Percentiles rank a stretch among this genome's conserved stretches.
Evolutionary conservation across 306 rosid species (phyloP).

Genomic region (Styphnolobium japonicum): DNA sequence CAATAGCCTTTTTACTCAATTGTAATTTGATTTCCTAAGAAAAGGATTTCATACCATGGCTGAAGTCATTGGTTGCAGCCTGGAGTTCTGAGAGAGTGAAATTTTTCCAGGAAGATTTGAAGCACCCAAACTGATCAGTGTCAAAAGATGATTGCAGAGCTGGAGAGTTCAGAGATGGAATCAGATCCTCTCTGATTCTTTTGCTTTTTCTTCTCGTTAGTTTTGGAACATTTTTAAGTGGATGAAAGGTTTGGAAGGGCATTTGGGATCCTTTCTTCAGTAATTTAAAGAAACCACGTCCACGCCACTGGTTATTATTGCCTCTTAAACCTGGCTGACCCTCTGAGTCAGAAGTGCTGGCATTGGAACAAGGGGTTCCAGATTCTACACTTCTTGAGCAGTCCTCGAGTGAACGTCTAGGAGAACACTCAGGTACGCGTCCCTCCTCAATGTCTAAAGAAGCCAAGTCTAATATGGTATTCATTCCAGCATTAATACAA

Average conservation of each 20-base stretch:
- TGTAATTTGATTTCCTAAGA: background rate
- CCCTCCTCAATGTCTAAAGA: constrained; percentile 46
- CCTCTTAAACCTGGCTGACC: constrained; percentile 28
- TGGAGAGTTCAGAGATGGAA: constrained; percentile 53
- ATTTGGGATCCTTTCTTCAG: constrained; percentile 66
- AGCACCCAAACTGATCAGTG: constrained; percentile 48
- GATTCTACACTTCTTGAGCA: constrained; percentile 42
- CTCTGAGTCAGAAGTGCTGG: constrained; percentile 73
- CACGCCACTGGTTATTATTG: constrained; percentile 41
- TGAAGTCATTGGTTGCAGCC: constrained; percentile 74
- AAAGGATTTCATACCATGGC: constrained; percentile 52
- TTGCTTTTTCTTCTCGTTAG: constrained; percentile 75
- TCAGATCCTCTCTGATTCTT: constrained; percentile 59
- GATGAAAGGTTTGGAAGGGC: constrained; percentile 56
- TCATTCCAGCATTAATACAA: constrained; percentile 20
- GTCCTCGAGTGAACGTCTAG: constrained; percentile 31
- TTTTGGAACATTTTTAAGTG: constrained; percentile 52
- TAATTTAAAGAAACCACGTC: constrained; percentile 55
- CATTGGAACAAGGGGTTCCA: constrained; percentile 49
- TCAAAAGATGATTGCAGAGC: constrained; percentile 44
- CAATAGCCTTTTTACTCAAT: background rate
- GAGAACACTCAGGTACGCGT: constrained; percentile 28
- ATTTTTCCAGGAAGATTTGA: constrained; percentile 85
- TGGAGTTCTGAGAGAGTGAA: constrained; percentile 58
- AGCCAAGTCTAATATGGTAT: constrained; percentile 42